Conservation (phyloP, 2,329 filamentous ascomycete species). For the Paraphaeosphaeria minitans region DNA sequence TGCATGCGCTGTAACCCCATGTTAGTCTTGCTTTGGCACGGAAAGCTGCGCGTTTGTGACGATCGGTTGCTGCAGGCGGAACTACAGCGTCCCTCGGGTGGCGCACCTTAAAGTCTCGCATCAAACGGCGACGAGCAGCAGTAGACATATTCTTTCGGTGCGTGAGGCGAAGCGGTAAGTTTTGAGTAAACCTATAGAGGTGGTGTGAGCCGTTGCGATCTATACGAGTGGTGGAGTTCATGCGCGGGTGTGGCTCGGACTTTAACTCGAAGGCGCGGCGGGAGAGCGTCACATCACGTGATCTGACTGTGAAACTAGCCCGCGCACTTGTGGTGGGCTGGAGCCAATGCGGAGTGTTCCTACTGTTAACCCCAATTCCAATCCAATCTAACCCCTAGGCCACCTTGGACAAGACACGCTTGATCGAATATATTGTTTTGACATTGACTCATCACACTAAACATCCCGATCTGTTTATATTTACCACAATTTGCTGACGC, state of each 20-base stretch:
- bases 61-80: conserved; percentile 6
- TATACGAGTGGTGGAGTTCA: conserved; percentile 3
- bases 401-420: not conserved
- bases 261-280: not conserved
- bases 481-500: not conserved
- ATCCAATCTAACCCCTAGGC: not conserved
- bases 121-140: conserved; percentile 89
- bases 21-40: conserved; percentile 15
- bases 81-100: conserved; percentile 18
- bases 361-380: not conserved
- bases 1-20: conserved; percentile 80
- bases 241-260: not conserved
- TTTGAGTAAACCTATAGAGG: not conserved
- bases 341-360: not conserved
- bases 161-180: not conserved
- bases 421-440: not conserved
- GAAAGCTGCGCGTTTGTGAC: conserved; percentile 3
- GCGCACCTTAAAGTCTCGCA: conserved; percentile 98
- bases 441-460: not conserved
- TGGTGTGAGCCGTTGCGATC: not conserved
- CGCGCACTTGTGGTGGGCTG: not conserved
- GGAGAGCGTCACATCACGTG: conserved; percentile 10
- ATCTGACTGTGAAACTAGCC: not conserved
- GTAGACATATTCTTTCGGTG: conserved; percentile 72
- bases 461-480: not conserved